Conservation (phyloP, 495 filamentous ascomycete genomes). For the Aspergillus steynii region DNA sequence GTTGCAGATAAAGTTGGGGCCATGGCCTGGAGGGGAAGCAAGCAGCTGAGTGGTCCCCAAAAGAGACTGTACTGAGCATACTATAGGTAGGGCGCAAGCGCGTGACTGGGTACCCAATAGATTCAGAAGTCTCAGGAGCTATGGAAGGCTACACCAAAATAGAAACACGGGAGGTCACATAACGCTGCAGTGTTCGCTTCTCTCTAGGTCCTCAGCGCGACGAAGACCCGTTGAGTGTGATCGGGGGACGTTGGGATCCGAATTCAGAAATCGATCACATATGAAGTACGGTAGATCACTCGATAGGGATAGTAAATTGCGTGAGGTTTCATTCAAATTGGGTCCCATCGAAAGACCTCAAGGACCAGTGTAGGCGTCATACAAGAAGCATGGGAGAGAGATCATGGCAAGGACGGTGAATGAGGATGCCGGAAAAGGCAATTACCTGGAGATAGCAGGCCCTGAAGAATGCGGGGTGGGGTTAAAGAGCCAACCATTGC, state of each 20-base stretch:
- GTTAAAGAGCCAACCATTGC: background rate
- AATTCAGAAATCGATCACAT: background rate
- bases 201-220: background rate
- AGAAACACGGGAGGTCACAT: background rate
- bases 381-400: background rate
- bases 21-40: background rate
- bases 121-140: too few relatives aligned
- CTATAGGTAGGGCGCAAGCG: background rate
- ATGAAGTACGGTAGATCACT: background rate
- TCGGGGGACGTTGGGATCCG: background rate
- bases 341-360: background rate
- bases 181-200: background rate
- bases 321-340: background rate
- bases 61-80: background rate
- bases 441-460: background rate
- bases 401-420: background rate
- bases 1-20: slow-evolving; percentile 10
- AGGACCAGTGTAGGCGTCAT: background rate
- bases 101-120: background rate
- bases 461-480: background rate
- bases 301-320: background rate
- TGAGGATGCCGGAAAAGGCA: background rate
- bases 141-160: background rate
- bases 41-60: background rate
- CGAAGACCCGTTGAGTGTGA: background rate